A percentile compares a stretch with the other conserved stretches of the same genome.
These are phyloP conservation scores for Trichoderma semiorbis DNA, from an alignment of 2,329 filamentous ascomycete species.

Conservation along the genomic window DNA sequence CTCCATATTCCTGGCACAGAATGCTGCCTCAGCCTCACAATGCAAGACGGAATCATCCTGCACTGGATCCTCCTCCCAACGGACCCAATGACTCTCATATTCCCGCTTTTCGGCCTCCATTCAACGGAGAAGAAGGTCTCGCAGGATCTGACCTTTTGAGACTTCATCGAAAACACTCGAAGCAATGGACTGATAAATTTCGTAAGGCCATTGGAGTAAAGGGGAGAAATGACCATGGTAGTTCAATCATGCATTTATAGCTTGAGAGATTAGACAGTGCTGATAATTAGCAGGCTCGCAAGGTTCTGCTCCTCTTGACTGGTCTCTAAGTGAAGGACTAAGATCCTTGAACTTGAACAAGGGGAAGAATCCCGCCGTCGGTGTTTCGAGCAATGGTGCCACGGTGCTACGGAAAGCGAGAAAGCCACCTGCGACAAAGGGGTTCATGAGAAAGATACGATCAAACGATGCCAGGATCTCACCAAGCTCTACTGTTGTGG, in stretches of 20 bases:
- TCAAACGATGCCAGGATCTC: constrained; percentile 25
- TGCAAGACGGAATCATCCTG: constrained; percentile 29
- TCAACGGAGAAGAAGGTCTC: constrained; percentile 14
- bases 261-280: neutral
- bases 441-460: constrained; percentile 28
- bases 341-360: constrained; percentile 1
- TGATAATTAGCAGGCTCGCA: constrained; percentile 24
- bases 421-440: constrained; percentile 23
- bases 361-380: constrained; percentile 15
- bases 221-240: constrained; percentile 28
- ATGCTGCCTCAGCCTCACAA: constrained; percentile 30
- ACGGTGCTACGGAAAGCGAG: constrained; percentile 20
- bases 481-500: constrained; percentile 31
- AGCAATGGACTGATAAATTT: constrained; percentile 33
- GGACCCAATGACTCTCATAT: constrained; percentile 19
- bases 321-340: constrained; percentile 1
- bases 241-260: neutral
- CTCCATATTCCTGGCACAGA: constrained; percentile 21
- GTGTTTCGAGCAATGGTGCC: neutral
- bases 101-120: constrained; percentile 10
- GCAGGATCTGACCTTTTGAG: constrained; percentile 22
- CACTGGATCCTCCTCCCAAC: constrained; percentile 21
- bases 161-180: constrained; percentile 29
- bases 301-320: constrained; percentile 22
- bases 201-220: constrained; percentile 29